phyloP scores from a whole-genome alignment of 1,139 yeast genomes.

The Taphrina confusa region DNA sequence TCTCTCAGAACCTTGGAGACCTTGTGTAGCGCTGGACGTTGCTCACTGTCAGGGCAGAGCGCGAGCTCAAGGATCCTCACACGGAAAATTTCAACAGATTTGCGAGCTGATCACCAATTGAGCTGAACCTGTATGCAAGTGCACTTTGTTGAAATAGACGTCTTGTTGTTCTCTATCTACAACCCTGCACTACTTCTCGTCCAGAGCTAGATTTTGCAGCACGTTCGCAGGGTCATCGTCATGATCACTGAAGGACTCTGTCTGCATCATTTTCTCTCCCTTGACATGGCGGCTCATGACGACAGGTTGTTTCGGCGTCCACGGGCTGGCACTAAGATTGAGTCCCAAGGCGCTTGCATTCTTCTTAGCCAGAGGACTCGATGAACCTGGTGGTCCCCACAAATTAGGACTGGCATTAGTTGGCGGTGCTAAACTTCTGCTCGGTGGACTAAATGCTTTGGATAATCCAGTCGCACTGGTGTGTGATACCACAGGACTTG shows the following conservation, averaged over 20 bases:
- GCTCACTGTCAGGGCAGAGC: no score
- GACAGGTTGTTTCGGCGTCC: slow-evolving; percentile 7
- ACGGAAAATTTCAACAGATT: no score
- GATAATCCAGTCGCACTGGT: neutral
- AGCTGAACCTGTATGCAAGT: no score
- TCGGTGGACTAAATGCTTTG: neutral
- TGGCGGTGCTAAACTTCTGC: slow-evolving; percentile 18
- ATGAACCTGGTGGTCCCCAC: slow-evolving; percentile 10
- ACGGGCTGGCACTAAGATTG: slow-evolving; percentile 17
- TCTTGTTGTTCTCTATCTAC: no score
- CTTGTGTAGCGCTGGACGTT: no score
- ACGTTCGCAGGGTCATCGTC: slow-evolving; percentile 16
- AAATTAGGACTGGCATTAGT: slow-evolving; percentile 6
- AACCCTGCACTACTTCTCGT: slow-evolving; percentile 5
- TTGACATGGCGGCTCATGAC: no score
- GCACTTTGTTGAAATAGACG: no score
- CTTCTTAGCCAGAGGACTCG: neutral
- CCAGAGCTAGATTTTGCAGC: slow-evolving; percentile 4
- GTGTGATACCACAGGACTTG: neutral
- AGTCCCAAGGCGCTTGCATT: slow-evolving; percentile 19
- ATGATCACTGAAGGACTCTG: neutral
- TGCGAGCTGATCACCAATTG: no score
- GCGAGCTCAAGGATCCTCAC: no score
- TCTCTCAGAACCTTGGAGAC: no score
- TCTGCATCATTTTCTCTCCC: no score